These are phyloP conservation scores for Coniosporium apollinis DNA, from an alignment of 495 filamentous ascomycete species.

Conservation along the genomic window DNA sequence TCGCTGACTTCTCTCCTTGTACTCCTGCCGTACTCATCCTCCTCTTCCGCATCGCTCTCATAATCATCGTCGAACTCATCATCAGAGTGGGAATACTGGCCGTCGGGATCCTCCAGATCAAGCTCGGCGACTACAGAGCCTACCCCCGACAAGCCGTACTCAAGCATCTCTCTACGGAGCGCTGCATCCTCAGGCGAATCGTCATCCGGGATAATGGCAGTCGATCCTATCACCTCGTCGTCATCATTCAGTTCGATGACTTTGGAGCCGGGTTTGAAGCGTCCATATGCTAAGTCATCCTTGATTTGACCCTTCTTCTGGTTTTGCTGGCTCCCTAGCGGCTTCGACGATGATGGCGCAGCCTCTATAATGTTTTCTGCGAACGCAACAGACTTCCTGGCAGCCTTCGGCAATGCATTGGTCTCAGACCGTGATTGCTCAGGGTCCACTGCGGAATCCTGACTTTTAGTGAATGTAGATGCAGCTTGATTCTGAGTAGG, in stretches of 20 bases:
- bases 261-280: slow-evolving; percentile 14
- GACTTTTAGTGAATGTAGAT: too few species aligned
- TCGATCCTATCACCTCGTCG: slow-evolving; percentile 16
- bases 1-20: slow-evolving; percentile 44
- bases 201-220: slow-evolving; percentile 30
- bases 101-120: slow-evolving; percentile 53
- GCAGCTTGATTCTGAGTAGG: not conserved
- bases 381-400: slow-evolving; percentile 21
- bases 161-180: slow-evolving; percentile 81
- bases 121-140: slow-evolving; percentile 87
- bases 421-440: slow-evolving; percentile 6
- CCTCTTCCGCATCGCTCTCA: slow-evolving; percentile 30
- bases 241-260: slow-evolving; percentile 21
- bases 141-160: slow-evolving; percentile 71
- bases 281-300: slow-evolving; percentile 6
- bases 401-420: slow-evolving; percentile 7
- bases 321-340: too few species aligned
- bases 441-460: too few species aligned
- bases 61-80: slow-evolving; percentile 39
- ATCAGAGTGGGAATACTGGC: slow-evolving; percentile 27
- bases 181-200: slow-evolving; percentile 66
- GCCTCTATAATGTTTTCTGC: slow-evolving; percentile 38
- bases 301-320: not conserved
- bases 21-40: slow-evolving; percentile 53
- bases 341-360: too few species aligned